Percentiles rank a stretch among this genome's conserved stretches.
Evolutionary conservation across 2,329 filamentous ascomycete genomes (phyloP).

Genomic region (Aaosphaeria pasadenensis): DNA sequence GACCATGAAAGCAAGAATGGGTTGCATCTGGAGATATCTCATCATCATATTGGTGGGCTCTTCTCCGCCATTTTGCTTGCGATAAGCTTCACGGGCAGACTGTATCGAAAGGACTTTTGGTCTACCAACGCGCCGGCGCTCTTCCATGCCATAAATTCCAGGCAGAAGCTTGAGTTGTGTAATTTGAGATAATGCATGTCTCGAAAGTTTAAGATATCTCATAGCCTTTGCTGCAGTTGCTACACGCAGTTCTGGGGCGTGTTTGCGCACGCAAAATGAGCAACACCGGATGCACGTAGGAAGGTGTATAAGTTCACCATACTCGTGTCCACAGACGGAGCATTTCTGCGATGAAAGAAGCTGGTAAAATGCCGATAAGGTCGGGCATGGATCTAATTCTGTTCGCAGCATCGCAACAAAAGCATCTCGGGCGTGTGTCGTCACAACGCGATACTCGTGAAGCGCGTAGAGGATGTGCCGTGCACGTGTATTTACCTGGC

Average conservation of each 20-base stretch:
- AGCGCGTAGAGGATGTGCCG: slow-evolving; percentile 20
- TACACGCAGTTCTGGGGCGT: slow-evolving; percentile 3
- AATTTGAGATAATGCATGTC: not conserved
- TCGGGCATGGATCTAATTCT: not conserved
- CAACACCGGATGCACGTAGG: slow-evolving; percentile 26
- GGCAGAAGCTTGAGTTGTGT: not conserved
- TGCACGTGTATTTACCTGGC: slow-evolving; percentile 22
- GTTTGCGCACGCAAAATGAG: slow-evolving; percentile 18
- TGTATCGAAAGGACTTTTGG: not conserved
- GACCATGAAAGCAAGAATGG: slow-evolving; percentile 15
- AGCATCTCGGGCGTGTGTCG: slow-evolving; percentile 22
- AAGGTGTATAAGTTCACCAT: slow-evolving; percentile 13
- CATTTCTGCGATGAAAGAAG: not conserved
- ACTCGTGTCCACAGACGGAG: slow-evolving; percentile 10
- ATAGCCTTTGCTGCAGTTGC: not conserved
- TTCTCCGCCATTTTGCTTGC: not conserved
- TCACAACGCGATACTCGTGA: slow-evolving; percentile 19
- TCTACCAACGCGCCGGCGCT: not conserved
- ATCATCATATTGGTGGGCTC: not conserved
- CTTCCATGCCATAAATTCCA: not conserved
- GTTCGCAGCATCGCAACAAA: slow-evolving; percentile 30
- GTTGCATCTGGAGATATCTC: not conserved
- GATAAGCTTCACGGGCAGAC: not conserved
- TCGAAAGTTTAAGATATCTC: not conserved
- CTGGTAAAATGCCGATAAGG: not conserved